phyloP scores from a whole-genome alignment of 129 eudicot species.

The Escallonia rubra region DNA sequence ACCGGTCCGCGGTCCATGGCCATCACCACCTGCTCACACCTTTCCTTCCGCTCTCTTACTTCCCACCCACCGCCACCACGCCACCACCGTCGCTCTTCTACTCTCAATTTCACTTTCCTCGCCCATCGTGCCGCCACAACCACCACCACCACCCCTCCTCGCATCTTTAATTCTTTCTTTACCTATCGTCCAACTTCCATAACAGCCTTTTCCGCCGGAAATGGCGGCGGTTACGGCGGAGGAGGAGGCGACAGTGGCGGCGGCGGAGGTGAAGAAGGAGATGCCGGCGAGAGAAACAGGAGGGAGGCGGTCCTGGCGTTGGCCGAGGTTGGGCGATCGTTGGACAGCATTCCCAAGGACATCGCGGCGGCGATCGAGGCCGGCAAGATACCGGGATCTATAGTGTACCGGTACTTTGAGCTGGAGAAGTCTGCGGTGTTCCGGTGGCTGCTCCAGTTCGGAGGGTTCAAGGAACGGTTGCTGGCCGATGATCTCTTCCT shows the following conservation, averaged over 20 bases:
- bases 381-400: conserved; percentile 65
- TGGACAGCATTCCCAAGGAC: conserved; percentile 79
- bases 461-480: conserved; percentile 46
- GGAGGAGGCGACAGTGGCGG: conserved; percentile 12
- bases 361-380: conserved; percentile 61
- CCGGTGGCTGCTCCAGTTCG: conserved; percentile 43
- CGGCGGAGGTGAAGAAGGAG: conserved; percentile 29
- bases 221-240: not conserved
- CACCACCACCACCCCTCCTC: not conserved
- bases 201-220: conserved; percentile 25
- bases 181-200: conserved; percentile 7
- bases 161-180: not conserved
- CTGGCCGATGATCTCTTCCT: conserved; percentile 92
- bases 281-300: conserved; percentile 38
- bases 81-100: not conserved
- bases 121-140: conserved; percentile 7
- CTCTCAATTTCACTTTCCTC: not conserved
- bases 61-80: conserved; percentile 15
- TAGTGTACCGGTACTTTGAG: conserved; percentile 54
- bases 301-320: conserved; percentile 62
- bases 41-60: not conserved
- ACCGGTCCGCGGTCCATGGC: too few species aligned
- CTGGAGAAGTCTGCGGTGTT: conserved; percentile 53
- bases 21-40: too few species aligned
- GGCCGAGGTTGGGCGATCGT: conserved; percentile 54